Base-by-base conservation (phyloP, 768 basidiomycete genomes). In the Macrocybe gigantea region DNA sequence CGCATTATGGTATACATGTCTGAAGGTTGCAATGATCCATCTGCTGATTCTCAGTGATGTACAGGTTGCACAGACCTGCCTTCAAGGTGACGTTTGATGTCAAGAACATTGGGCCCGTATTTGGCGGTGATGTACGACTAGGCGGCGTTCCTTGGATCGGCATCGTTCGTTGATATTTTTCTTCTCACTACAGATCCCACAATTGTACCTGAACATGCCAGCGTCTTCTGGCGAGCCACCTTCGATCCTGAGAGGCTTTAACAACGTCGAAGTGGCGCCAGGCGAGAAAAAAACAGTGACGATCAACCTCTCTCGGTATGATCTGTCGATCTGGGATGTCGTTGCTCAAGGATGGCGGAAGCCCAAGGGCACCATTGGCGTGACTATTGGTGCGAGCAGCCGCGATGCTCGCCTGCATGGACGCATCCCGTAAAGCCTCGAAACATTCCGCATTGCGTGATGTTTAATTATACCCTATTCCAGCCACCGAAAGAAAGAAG, bases 281-380 rank as follows among this genome's bases (percentile, higher is more conserved):
- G 78, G 78, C 1, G 61, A 81, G 57, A 72, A 59, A 22, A 61
- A 61, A 49, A 61, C 51, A 6, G 79, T 81, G 1, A 72, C 68
- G 5, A 72, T 90, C 54, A 74, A 70, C 6, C 67, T 90, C 32
- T 82, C 85, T 10, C 71, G 83, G 33, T 82, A 87, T 55, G 83
- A 86, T 53, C 56, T 88, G 55, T 84, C 80, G 14, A 73, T 88
- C 47, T 92, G 88, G 91, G 86, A 92, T 61, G 77, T 75, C 1
- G 74, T 64, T 7, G 69, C 71, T 22, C 90, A 93, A 62, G 80
- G 84, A 2, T 93, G 91, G 89, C 68, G 70, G 51, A 79, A 76
- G 53, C 88, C 90, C 1, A 56, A 64, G 1, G 89, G 88, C 1
- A 70, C 60, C 37, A 81, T 87, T 56, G 66, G 65, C 14, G 72